Base-by-base conservation (phyloP, 1,284 basidiomycete species). In the Trichosporon coremiiforme region DNA sequence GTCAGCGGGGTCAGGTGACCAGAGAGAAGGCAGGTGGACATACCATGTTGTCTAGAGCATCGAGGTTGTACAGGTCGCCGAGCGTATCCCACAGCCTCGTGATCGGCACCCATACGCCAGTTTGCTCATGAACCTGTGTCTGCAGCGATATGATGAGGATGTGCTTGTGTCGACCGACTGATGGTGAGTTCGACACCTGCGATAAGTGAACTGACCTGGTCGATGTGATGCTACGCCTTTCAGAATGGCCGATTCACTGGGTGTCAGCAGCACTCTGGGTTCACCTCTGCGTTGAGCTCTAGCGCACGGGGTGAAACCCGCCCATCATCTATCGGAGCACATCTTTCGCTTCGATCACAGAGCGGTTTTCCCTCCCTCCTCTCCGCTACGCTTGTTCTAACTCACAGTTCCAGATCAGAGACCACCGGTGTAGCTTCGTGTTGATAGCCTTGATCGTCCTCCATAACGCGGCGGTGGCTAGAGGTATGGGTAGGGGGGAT, bases 51-150 rank as follows among this genome's bases (percentile, higher is more conserved):
- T 95, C 92, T 70, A 95, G 79, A 6, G 87, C 87, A 64, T 93
- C 91, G 63, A 94, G 84, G 79, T 94, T 88, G 75, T 92, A 95
- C 76, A 89, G 89, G 10, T 80, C 85, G 67, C 85, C 86, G 62
- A 95, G 83, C 79, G 93, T 92, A 65, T 85, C 82, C 92, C 92
- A 94, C 29, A 95, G 86, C 47, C 86, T 87, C 20, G 89, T 87
- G 4, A 89, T 80, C 29, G 87, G 81, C 38, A 94, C 70, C 77
- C 72, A 75, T 3, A 75, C 47, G 5, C 76, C 75, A 9, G 79
- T 80, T 25, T 79, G 73, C 22, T 71, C 66, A 53, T 79, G 75
- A 45, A 82, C 73, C 60, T 75, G 74, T 7, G 68, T 64, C 66
- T 80, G 81, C 1, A 82, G 74, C 35, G 75, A 74, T 5, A 82